Percentiles rank a stretch among this genome's conserved stretches.
Evolutionary conservation across 129 eudicot genomes (phyloP).

Genomic region (Ambrosia trifida): DNA sequence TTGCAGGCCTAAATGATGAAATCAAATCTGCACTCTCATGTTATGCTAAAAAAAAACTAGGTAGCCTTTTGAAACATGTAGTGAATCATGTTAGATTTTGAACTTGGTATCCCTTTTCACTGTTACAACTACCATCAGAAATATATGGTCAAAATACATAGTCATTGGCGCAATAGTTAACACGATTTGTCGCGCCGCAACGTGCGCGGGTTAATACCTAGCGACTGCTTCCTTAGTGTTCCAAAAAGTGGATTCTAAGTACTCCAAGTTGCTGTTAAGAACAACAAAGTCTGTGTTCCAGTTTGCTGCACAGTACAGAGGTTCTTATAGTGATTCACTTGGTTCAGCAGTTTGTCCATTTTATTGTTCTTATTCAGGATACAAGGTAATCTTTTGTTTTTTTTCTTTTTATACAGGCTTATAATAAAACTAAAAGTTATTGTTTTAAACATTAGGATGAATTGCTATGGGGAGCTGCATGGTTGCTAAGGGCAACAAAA

Average conservation of each 20-base stretch:
- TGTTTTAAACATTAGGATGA: slow-evolving; percentile 55
- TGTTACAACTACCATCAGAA: no score
- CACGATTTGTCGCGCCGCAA: no score
- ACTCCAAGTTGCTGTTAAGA: slow-evolving; percentile 54
- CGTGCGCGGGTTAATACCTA: no score
- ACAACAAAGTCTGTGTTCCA: slow-evolving; percentile 72
- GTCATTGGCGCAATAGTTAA: no score
- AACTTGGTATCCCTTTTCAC: no score
- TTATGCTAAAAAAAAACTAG: no score
- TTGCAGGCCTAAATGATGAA: no score
- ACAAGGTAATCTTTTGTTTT: slow-evolving; percentile 42
- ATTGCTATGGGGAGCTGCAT: slow-evolving; percentile 90
- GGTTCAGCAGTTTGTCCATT: slow-evolving; percentile 84
- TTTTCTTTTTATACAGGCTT: no score
- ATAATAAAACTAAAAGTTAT: background rate
- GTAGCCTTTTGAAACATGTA: no score
- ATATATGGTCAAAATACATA: no score
- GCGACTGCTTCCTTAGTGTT: slow-evolving; percentile 71
- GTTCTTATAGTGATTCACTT: slow-evolving; percentile 90
- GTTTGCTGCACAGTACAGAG: slow-evolving; percentile 69
- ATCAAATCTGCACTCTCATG: no score
- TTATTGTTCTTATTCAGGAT: slow-evolving; percentile 94
- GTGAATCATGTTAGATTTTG: no score
- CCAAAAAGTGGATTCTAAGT: slow-evolving; percentile 41
- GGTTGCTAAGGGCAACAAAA: slow-evolving; percentile 83